Evolutionary conservation across 805 yeast species (phyloP).

Genomic region (Dipodascopsis uninucleata): DNA sequence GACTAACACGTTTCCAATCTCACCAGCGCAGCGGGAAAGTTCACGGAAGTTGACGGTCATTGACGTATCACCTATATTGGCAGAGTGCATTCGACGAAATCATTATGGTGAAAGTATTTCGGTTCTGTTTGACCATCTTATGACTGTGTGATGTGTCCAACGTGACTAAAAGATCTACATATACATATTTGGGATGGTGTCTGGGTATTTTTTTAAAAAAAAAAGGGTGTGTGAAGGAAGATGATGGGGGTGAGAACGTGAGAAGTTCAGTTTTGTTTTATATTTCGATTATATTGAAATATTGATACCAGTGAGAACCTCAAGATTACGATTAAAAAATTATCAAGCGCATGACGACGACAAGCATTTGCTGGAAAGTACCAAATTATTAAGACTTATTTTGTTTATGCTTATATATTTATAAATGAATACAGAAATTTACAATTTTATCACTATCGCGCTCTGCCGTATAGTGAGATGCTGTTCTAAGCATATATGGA

Average conservation of each 20-base stretch:
- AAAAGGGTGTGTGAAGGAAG: too few relatives aligned
- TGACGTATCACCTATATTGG: constrained; percentile 91
- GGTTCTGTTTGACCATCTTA: constrained; percentile 16
- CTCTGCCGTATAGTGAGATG: neutral
- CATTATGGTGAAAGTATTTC: constrained; percentile 65
- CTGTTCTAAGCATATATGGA: neutral
- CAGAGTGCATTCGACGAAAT: constrained; percentile 97
- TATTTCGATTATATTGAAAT: too few relatives aligned
- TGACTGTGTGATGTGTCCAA: too few relatives aligned
- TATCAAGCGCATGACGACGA: too few relatives aligned
- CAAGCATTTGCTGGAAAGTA: too few relatives aligned
- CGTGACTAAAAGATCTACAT: neutral
- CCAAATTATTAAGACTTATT: constrained; percentile 5
- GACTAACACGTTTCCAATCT: constrained; percentile 92
- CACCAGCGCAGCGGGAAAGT: constrained; percentile 55
- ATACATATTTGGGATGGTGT: too few relatives aligned
- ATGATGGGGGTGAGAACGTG: too few relatives aligned
- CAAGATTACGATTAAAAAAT: constrained; percentile 6
- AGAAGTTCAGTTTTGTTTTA: too few relatives aligned
- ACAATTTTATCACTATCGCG: neutral
- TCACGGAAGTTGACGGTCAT: constrained; percentile 71
- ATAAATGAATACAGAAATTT: neutral
- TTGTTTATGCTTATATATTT: constrained; percentile 2
- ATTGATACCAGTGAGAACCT: too few relatives aligned
- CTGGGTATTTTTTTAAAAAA: too few relatives aligned